Evolutionary conservation across 2,329 filamentous ascomycete genomes (phyloP), one percentile per base, ranked within the genome.

Genomic region (Ophiocordyceps polyrhachis-furcata): DNA sequence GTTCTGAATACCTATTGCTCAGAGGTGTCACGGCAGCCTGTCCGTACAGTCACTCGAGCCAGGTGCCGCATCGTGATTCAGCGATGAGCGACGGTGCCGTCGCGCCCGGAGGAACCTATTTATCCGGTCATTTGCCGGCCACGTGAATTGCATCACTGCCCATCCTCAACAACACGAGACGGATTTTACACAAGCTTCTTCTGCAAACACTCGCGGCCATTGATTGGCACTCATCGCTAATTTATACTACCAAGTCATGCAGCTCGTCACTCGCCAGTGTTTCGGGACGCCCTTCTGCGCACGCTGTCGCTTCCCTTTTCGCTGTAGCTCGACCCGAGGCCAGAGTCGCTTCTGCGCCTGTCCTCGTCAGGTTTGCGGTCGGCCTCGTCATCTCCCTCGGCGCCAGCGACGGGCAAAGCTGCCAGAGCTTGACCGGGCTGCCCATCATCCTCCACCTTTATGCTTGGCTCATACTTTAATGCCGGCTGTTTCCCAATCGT

Each of bases 311-410:
- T 51, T 2, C 59, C 58, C 32, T 56, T 61, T 38, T 67, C 65
- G 48, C 63, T 66, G 47, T 62, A 70, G 48, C 73, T 75, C 23
- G 74, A 78, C 4, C 74, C 74, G 46, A 71, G 55, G 0, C 72
- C 73, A 17, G 65, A 70, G 51, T 71, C 68, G 9, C 60, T 61
- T 31, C 47, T 56, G 25, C 52, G 51, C 32, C 46, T 52, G 32
- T 45, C 54, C 8, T 60, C 60, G n/a, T 55, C 58, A n/a, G 63
- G 60, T 25, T 67, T 62, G 25, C 60, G 51, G 15, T 62, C 60
- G 14, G 56, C 62, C 48, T 71, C 68, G 45, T 70, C 69, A 46
- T 69, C 69, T 2, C 64, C 68, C 48, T 69, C 68, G 13, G 57
- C 56, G n/a, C 59, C 58, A 32, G 51, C 49, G 31, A 60, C 52